These are phyloP conservation scores for Colletotrichum theobromicola DNA, from an alignment of 2,329 filamentous ascomycete species.

Conservation along the genomic window DNA sequence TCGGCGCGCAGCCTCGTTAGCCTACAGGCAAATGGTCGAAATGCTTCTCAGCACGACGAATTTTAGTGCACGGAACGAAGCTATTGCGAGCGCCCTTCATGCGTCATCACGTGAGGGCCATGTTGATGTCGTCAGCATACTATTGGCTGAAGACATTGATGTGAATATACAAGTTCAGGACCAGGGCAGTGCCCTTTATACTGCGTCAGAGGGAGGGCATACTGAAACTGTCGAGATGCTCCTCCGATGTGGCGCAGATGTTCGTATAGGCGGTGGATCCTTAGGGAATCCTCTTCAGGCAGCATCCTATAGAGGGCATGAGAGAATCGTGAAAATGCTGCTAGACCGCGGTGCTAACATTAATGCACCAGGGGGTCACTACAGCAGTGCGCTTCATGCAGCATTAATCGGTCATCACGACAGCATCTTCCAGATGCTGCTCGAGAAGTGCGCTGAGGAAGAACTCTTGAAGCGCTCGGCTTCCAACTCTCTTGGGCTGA, in stretches of 20 bases:
- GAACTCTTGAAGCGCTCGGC: background rate
- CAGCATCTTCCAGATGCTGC: background rate
- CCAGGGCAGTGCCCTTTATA: background rate
- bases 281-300: background rate
- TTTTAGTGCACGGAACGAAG: background rate
- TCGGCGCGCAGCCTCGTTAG: background rate
- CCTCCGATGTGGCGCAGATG: background rate
- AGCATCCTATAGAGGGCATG: background rate
- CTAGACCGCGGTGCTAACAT: background rate
- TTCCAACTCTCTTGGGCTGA: background rate
- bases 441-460: conserved; percentile 1
- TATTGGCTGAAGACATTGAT: background rate
- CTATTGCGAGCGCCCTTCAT: background rate
- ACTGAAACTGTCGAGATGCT: background rate
- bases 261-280: background rate
- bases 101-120: background rate
- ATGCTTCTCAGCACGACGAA: background rate
- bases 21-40: background rate
- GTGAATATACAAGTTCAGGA: background rate
- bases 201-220: background rate
- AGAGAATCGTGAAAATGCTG: background rate
- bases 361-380: background rate
- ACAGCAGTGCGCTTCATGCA: background rate
- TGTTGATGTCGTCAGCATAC: background rate
- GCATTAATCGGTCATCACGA: background rate